Percentiles rank a stretch among this genome's conserved stretches.
Conservation (phyloP, 1,284 basidiomycete species). For the Apiotrichum gracile region DNA sequence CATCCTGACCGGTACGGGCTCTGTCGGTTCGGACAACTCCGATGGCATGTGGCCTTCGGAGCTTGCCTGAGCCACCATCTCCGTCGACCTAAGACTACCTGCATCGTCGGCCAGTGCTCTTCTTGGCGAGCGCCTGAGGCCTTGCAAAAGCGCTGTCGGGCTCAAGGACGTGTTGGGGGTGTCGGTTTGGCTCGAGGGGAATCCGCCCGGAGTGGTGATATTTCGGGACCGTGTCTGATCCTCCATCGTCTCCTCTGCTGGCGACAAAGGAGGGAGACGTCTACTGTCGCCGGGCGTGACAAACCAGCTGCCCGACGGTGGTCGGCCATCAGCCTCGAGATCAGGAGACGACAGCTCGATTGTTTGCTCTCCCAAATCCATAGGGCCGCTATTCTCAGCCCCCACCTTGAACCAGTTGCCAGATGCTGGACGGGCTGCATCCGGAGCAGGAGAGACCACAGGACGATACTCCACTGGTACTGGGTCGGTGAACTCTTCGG, state of each 20-base stretch:
- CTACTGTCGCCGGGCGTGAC: not conserved
- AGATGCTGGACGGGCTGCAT: not conserved
- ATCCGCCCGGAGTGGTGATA: no score
- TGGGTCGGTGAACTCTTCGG: not conserved
- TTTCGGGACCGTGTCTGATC: no score
- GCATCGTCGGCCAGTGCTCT: not conserved
- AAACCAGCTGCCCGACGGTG: not conserved
- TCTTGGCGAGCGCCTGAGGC: not conserved
- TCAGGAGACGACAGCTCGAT: not conserved
- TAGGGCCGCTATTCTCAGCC: no score
- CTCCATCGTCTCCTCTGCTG: not conserved
- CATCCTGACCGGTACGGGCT: not conserved
- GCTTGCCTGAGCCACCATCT: not conserved
- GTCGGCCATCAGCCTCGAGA: not conserved
- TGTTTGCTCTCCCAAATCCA: not conserved
- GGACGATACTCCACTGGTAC: not conserved
- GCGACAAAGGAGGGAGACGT: not conserved
- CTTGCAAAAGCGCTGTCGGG: not conserved
- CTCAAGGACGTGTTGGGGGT: not conserved
- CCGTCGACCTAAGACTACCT: not conserved
- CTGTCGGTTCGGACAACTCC: not conserved
- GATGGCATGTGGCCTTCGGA: not conserved
- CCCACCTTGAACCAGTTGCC: not conserved
- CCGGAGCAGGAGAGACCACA: not conserved
- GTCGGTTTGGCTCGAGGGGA: not conserved